Evolutionary conservation across 148 eudicot genomes (phyloP), one percentile per base, ranked within the genome.

Genomic region (Chenopodium formosanum): DNA sequence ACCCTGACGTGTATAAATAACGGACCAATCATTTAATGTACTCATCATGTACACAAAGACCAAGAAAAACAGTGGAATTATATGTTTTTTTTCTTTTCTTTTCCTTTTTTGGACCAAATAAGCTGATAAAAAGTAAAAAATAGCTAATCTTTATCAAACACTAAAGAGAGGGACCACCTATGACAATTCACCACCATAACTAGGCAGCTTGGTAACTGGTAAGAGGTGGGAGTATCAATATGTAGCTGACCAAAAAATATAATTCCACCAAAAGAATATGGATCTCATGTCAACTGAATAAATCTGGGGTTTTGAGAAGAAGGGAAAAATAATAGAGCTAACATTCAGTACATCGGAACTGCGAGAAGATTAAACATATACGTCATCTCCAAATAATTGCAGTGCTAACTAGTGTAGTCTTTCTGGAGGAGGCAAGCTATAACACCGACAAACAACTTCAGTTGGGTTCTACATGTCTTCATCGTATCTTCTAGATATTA

Each of bases 1-100:
- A 50, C 9, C 53, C 53, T 50, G 79, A 77, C 50, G 60, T 31
- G 67, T 20, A 22, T 29, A 17, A 53, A 11, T n/a, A 27, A 22
- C 79, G 6, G 34, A 68, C 22, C 75, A 79, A 79, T 69, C 81
- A 25, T 56, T 56, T 25, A 80, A 56, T 56, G 53, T 71, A 23
- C 17, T 71, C 77, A 72, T 47, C 70, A 62, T 40, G 56, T 47
- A 44, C 27, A 40, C 20, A 56, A 56, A 25, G 34, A 52, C 31
- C 1, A 56, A 56, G 14, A 56, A 13, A 13, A 56, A 56, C 60
- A 56, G 1, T 14, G 5, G 17, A 14, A 14, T 4, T 56, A 13
- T 17, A 13, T 52, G 3, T 52, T 52, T 11, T 50, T 50, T 50
- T 56, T 17, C 22, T 13, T 14, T 56, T 56, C 34, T 77, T 4